These are phyloP conservation scores for Claviceps paspali DNA, from an alignment of 2,329 filamentous ascomycete genomes.

Conservation along the genomic window DNA sequence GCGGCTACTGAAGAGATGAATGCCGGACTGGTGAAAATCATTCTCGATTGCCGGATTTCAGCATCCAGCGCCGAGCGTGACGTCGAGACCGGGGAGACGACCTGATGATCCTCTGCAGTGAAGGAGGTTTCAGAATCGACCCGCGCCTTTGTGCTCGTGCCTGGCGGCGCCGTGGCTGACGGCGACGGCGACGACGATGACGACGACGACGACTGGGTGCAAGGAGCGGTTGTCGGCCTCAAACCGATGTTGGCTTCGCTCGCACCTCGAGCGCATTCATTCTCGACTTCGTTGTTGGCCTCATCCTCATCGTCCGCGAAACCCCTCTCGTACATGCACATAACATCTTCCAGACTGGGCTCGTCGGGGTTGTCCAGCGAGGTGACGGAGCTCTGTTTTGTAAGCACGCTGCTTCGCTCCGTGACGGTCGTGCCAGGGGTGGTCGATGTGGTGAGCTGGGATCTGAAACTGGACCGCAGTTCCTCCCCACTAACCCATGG, in stretches of 20 bases:
- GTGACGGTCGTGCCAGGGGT: conserved; percentile 50
- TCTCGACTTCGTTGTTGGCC: conserved; percentile 15
- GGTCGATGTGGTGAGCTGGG: conserved; percentile 38
- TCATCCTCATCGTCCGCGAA: conserved; percentile 33
- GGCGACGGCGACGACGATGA: conserved; percentile 4
- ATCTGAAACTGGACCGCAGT: conserved; percentile 39
- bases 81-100: conserved; percentile 8
- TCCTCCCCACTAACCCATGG: conserved; percentile 37
- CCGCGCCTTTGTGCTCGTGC: background rate
- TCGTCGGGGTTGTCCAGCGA: conserved; percentile 42
- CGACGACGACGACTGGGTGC: too few relatives aligned
- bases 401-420: conserved; percentile 68
- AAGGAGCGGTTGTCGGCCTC: conserved; percentile 5
- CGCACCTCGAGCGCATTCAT: too few relatives aligned
- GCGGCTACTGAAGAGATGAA: conserved; percentile 25
- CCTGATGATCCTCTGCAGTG: conserved; percentile 8
- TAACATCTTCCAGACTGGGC: conserved; percentile 50
- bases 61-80: conserved; percentile 18
- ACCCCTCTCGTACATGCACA: conserved; percentile 53
- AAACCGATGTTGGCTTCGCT: conserved; percentile 1
- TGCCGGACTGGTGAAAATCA: conserved; percentile 24
- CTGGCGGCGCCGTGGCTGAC: background rate
- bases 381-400: conserved; percentile 61
- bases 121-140: conserved; percentile 3
- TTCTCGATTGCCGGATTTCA: conserved; percentile 24